phyloP scores from a whole-genome alignment of 306 rosid species.

The Abrus precatorius region DNA sequence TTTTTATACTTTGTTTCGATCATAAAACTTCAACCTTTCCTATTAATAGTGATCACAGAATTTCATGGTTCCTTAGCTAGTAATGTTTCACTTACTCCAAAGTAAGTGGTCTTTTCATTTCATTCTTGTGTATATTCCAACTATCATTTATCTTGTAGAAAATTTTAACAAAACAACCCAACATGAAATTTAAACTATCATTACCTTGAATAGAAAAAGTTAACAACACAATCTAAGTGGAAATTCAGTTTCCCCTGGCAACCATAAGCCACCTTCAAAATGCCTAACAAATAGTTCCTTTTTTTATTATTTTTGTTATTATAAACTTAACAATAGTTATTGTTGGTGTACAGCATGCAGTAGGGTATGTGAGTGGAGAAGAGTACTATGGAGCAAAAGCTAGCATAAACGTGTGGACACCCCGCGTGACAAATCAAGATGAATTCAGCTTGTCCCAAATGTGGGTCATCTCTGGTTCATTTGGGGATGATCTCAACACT shows the following conservation, averaged over 20 bases:
- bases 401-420: slow-evolving; percentile 98
- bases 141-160: slow-evolving; percentile 34
- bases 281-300: not conserved
- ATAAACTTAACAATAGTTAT: slow-evolving; percentile 1
- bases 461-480: slow-evolving; percentile 99
- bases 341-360: slow-evolving; percentile 82
- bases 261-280: slow-evolving; percentile 4
- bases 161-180: slow-evolving; percentile 19
- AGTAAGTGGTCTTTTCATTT: slow-evolving; percentile 7
- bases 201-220: not conserved
- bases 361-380: slow-evolving; percentile 93
- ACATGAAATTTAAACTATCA: slow-evolving; percentile 19
- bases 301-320: not conserved
- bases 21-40: slow-evolving; percentile 43
- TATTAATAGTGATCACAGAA: slow-evolving; percentile 46
- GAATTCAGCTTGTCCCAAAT: slow-evolving; percentile 98
- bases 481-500: slow-evolving; percentile 94
- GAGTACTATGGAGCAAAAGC: slow-evolving; percentile 95
- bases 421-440: slow-evolving; percentile 78
- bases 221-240: not conserved
- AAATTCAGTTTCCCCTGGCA: not conserved
- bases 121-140: slow-evolving; percentile 20
- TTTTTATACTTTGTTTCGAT: slow-evolving; percentile 23
- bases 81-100: slow-evolving; percentile 54
- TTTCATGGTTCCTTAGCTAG: slow-evolving; percentile 48